Base-by-base conservation (phyloP, 257 asterid species). In the Solanum ossicruentum region DNA sequence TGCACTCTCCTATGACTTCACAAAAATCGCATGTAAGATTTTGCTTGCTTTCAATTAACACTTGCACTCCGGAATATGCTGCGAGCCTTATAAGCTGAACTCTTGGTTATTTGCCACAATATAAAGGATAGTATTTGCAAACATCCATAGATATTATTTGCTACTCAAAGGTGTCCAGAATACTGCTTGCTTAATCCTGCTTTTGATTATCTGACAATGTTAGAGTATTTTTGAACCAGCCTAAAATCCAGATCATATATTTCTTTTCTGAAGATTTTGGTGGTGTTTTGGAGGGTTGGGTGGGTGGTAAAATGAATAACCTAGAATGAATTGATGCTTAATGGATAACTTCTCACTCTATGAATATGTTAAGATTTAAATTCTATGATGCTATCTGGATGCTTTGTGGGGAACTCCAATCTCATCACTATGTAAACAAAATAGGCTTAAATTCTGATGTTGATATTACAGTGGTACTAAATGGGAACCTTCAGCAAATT, bases 21-120 rank as follows among this genome's bases (percentile, higher is more conserved):
- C 89, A 86, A 83, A 90, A 87, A 84, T 81, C 85, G 3, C 92
- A 86, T 89, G 97, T 91, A 83, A 32, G 65, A 26, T 78, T 86
- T 63, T 78, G 51, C n/a, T 67, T 75, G 21, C 60, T 49, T 61
- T 51, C 10, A 16, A 52, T 81, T 79, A 23, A 36, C 58, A 51
- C 16, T 20, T 1, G n/a, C 56, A 21, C 6, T 39, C 56, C 39
- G 26, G 55, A 81, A 60, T 16, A 58, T 56, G 45, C 39, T 20
- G 3, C 21, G 17, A 65, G 41, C 41, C 28, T 26, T 43, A 65
- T 26, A 21, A 43, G 6, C 77, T 52, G 63, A 63, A 77, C 65
- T 26, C 82, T 77, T 77, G 23, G 16, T 77, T 77, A 26, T 78
- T 78, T 78, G 13, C 23, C 82, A 49, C 21, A 6, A 45, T 75